Base-by-base conservation (phyloP, 495 filamentous ascomycete species). In the Cercophora scortea region DNA sequence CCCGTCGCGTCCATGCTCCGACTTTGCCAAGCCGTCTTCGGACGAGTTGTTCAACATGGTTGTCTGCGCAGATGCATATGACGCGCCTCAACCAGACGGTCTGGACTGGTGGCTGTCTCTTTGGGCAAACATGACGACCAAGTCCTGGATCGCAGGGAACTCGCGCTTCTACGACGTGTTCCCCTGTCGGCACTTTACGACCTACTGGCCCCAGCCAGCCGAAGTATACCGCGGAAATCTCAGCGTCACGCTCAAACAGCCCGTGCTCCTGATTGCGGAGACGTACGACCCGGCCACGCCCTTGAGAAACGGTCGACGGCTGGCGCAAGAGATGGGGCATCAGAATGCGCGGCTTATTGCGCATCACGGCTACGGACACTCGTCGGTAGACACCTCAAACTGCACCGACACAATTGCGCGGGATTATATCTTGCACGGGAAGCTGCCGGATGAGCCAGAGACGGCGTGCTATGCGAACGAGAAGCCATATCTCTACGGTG, bases 281-380 rank as follows among this genome's bases (percentile, higher is more conserved):
- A 71, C 69, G 19, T 72, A 76, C 50, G 73, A 76, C 45, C 71
- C 71, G 0, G 71, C 73, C 7, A 76, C 73, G 8, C 71, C 73
- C n/a, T 57, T 76, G 35, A 62, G 71, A 5, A 76, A 76, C 38
- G 73, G 71, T 10, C 56, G 70, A 32, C 52, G 71, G 34, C 57
- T 74, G 8, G 19, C 67, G 13, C 48, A 49, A 1, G 73, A 76
- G 46, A 73, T 76, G 73, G 73, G 71, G 1, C 17, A 11, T 4
- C 12, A 13, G 19, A 75, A 74, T 39, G 72, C 73, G 18, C 46
- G 72, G 47, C 57, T 76, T 33, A 61, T 75, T 32, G 70, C 57
- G 10, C 73, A 76, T 47, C 73, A 76, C 42, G 72, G 72, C 8
- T 76, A 76, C 36, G 73, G 73, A 0, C 73, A 76, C 39, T 66